Conservation (phyloP, 345 rosid species). For the Durio zibethinus region DNA sequence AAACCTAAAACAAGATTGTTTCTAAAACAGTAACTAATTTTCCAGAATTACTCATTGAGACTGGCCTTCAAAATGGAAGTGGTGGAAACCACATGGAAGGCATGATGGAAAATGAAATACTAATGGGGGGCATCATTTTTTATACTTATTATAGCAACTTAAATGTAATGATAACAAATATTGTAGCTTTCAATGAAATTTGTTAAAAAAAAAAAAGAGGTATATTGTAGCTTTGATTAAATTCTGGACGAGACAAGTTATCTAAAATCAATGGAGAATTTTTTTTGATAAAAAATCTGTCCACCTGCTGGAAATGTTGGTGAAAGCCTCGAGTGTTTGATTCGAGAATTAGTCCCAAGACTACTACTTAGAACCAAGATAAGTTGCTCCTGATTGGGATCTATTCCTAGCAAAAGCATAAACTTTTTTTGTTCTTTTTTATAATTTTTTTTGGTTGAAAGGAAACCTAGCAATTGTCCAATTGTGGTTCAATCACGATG, state of each 20-base stretch:
- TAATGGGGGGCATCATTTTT: slow-evolving; percentile 12
- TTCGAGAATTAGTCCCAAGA: slow-evolving; percentile 27
- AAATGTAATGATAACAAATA: neutral
- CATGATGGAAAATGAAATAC: slow-evolving; percentile 11
- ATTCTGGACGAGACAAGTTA: slow-evolving; percentile 17
- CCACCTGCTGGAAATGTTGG: slow-evolving; percentile 17
- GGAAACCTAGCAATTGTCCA: slow-evolving; percentile 27
- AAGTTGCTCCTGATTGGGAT: slow-evolving; percentile 39
- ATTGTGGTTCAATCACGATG: slow-evolving; percentile 36
- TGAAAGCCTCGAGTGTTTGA: slow-evolving; percentile 23
- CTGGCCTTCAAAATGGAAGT: slow-evolving; percentile 8
- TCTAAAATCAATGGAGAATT: slow-evolving; percentile 25
- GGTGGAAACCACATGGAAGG: neutral
- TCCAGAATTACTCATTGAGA: neutral
- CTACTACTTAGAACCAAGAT: slow-evolving; percentile 34
- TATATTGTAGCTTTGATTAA: slow-evolving; percentile 14
- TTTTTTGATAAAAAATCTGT: slow-evolving; percentile 17
- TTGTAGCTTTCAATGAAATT: slow-evolving; percentile 11
- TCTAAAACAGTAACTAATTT: neutral
- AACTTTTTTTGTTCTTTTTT: neutral
- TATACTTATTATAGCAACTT: slow-evolving; percentile 5
- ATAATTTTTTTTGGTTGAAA: neutral
- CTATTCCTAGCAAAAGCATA: slow-evolving; percentile 33
- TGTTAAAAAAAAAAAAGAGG: neutral
- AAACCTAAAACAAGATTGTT: neutral